Base-by-base conservation (phyloP, 495 filamentous ascomycete genomes). In the Astrothelium subdiscretum region DNA sequence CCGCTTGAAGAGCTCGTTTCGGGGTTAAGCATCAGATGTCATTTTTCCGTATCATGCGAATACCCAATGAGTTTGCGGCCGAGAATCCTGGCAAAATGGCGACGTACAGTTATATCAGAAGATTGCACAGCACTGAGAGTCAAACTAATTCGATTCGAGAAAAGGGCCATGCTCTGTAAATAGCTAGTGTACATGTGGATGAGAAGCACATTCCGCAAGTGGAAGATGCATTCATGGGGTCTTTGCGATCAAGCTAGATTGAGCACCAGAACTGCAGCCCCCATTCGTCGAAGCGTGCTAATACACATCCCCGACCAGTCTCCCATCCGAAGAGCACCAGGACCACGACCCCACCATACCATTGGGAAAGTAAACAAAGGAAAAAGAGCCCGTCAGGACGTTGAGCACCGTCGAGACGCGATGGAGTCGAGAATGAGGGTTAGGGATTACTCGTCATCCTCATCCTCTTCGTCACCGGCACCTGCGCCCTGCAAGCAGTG, bases 101-200 rank as follows among this genome's bases (percentile, higher is more conserved):
- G 15, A 6, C 35, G 15, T 15, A 15, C 35, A 40, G 15, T 40
- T 6, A 15, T 15, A 40, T 40, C 35, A 15, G 29, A 2, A 8
- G 8, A 54, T 54, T 15, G 15, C 48, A 54, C 11, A 6, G 24
- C 20, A 29, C 0, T 27, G 29, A 27, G 15, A 29, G 6, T 27
- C 22, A 26, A 8, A 11, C 6, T 15, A 32, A 3, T 26, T 8
- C 11, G 11, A 3, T 54, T 26, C 22, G 48, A 27, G 48, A 54
- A 54, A 10, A 54, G 24, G 24, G 48, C 48, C 29, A 54, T 54
- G 48, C 48, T 54, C 48, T 24, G 4, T 54, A 20, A 27, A 29
- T 54, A 54, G 48, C 48, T 54, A 54, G 48, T 54, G 15, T 54
- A 54, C 48, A 54, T 3, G 48, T 54, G 20, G 48, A 54, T 54